Evolutionary conservation across 148 eudicot genomes (phyloP), one percentile per base, ranked within the genome.

Genomic region (Camellia granthamiana): DNA sequence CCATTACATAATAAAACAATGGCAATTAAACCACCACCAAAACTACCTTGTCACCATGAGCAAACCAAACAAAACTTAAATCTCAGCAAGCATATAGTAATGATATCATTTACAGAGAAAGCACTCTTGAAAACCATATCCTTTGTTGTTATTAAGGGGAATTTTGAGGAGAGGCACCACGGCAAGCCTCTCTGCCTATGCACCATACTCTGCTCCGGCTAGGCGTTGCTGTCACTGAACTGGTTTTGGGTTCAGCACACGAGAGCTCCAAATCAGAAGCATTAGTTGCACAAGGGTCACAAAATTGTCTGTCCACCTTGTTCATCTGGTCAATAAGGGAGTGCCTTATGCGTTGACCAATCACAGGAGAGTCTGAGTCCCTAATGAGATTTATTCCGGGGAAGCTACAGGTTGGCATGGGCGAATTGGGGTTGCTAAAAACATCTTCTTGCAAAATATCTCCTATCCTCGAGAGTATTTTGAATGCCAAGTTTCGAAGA

Each of bases 371-470:
- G 43, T 84, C 91, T 6, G 82, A 81, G 59, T 84, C 81, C 38
- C 89, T 84, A 16, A 83, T 81, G n/a, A 84, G 69, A 74, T 80
- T 85, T 9, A 87, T 84, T 70, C 91, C 91, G 3, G 91, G 86
- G 75, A 88, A 84, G 75, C 81, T 79, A 77, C 81, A 75, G 46
- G 80, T 84, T 46, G 90, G 90, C 77, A 86, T 72, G 4, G 97
- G 98, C 44, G 95, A 89, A 72, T 87, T 85, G 6, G 96, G 98
- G 73, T 92, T 92, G 89, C 96, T 91, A 21, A 81, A 73, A 74
- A 87, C 82, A 82, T 97, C 98, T 88, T 91, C 99, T 80, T 91
- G 93, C 80, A 94, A 82, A 77, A 97, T 85, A 60, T 94, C 98
- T 63, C 92, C 90, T 0, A 97, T 89, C 75, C 97, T 83, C 3